Evolutionary conservation across 306 rosid genomes (phyloP), one percentile per base, ranked within the genome.

Genomic region (Acacia confusa): DNA sequence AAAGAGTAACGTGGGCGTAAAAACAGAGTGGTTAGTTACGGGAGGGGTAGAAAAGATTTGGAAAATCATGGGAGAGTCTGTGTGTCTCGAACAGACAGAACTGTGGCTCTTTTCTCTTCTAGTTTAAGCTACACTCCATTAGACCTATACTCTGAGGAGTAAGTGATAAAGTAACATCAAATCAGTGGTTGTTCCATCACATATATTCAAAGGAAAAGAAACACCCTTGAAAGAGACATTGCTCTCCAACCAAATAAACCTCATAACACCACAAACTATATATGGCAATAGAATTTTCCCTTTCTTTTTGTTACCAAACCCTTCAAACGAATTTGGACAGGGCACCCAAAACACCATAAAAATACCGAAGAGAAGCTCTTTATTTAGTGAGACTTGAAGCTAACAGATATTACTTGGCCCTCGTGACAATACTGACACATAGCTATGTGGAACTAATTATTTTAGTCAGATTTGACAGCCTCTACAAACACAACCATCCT

Each of bases 391-490:
- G n/a, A 69, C 41, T 75, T 66, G 74, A 24, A 81, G 71, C 47
- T 61, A n/a, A 78, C 60, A 30, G 47, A 48, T 82, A 30, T 47
- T 84, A 28, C 70, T 55, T 24, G 69, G 15, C 41, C 70, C 71
- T 67, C 66, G 55, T 24, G 65, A 78, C 60, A 45, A 24, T 38
- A 28, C 4, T 25, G 67, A 15, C 15, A 7, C 19, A 60, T 67
- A 32, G 43, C 64, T 32, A 61, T 28, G 41, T 71, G 79, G 22
- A 70, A 71, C 58, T 25, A 64, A 44, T 82, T 41, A 30, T 64
- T 69, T 45, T 34, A 15, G 61, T 74, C 63, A 11, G 28, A 32
- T 73, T 73, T 28, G 13, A 32, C 24, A 48, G 44, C 58, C 63
- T 27, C 58, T 71, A 76, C 32, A 5, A 13, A n/a, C 12, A 9